Conservation (phyloP, 768 basidiomycete species). For the Lentinula lateritia region DNA sequence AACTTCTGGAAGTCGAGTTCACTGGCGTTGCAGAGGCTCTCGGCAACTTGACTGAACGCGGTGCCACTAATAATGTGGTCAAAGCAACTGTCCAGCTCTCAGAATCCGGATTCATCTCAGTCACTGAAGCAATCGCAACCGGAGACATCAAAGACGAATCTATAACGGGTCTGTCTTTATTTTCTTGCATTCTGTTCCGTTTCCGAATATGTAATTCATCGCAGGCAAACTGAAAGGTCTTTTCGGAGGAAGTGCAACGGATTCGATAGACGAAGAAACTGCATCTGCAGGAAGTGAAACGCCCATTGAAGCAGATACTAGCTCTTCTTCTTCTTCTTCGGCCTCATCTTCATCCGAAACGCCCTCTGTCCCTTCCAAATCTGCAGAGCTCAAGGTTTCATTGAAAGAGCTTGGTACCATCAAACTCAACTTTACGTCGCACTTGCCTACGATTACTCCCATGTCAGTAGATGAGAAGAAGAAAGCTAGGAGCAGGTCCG, state of each 20-base stretch:
- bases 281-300: slow-evolving; percentile 36
- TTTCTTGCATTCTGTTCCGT: not conserved
- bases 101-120: slow-evolving; percentile 81
- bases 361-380: slow-evolving; percentile 28
- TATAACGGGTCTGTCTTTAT: slow-evolving; percentile 48
- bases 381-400: slow-evolving; percentile 25
- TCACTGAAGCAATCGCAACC: slow-evolving; percentile 71
- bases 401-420: slow-evolving; percentile 52
- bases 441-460: slow-evolving; percentile 63
- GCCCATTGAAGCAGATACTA: slow-evolving; percentile 27
- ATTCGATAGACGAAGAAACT: slow-evolving; percentile 16
- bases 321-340: slow-evolving; percentile 27
- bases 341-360: slow-evolving; percentile 31
- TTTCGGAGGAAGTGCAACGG: slow-evolving; percentile 55
- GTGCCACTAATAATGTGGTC: slow-evolving; percentile 76
- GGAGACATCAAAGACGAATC: slow-evolving; percentile 83
- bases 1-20: slow-evolving; percentile 70
- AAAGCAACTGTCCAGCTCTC: slow-evolving; percentile 81
- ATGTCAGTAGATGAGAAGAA: slow-evolving; percentile 78
- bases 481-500: slow-evolving; percentile 65
- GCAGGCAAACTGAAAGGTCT: slow-evolving; percentile 83
- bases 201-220: slow-evolving; percentile 4
- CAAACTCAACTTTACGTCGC: slow-evolving; percentile 55
- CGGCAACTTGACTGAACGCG: slow-evolving; percentile 77
- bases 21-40: slow-evolving; percentile 71